Evolutionary conservation across 106 monocot species (phyloP).

Genomic region (Dioscorea alata): DNA sequence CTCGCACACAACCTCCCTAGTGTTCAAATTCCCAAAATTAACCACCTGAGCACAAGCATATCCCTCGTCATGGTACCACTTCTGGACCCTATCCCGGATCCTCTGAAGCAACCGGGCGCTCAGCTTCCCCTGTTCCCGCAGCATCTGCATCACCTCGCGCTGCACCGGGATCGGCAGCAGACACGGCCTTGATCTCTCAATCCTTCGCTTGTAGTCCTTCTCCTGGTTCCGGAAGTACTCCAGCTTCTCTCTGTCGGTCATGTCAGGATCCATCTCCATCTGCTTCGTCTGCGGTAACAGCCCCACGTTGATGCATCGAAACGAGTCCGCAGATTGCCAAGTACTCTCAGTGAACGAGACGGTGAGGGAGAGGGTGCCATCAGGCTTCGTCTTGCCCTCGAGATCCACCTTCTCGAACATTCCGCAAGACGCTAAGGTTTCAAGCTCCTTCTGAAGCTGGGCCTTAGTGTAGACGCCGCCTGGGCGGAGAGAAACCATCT

Average conservation of each 20-base stretch:
- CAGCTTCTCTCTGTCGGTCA: constrained; percentile 94
- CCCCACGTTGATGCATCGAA: constrained; percentile 93
- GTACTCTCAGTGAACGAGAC: constrained; percentile 83
- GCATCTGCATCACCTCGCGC: constrained; percentile 67
- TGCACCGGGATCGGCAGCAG: constrained; percentile 65
- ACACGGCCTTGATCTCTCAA: constrained; percentile 64
- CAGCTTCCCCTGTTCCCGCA: constrained; percentile 74
- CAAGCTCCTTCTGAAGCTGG: constrained; percentile 83
- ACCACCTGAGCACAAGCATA: constrained; percentile 97
- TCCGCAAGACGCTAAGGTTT: constrained; percentile 81
- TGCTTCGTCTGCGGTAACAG: constrained; percentile 73
- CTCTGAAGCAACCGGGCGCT: constrained; percentile 89
- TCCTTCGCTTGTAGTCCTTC: constrained; percentile 72
- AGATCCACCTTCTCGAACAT: constrained; percentile 99
- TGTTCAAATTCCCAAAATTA: constrained; percentile 95
- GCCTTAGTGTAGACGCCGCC: constrained; percentile 84
- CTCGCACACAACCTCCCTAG: constrained; percentile 92
- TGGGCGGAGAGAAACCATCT: constrained; percentile 90
- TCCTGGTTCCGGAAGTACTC: constrained; percentile 83
- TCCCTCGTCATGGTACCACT: constrained; percentile 97
- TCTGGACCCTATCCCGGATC: constrained; percentile 91
- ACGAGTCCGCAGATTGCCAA: constrained; percentile 85
- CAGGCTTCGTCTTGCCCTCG: constrained; percentile 81
- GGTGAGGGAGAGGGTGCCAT: constrained; percentile 64
- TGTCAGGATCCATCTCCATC: constrained; percentile 81